A percentile compares a stretch with the other conserved stretches of the same genome.
phyloP scores from a whole-genome alignment of 805 yeast species.

The Cyberlindnera suaveolens region DNA sequence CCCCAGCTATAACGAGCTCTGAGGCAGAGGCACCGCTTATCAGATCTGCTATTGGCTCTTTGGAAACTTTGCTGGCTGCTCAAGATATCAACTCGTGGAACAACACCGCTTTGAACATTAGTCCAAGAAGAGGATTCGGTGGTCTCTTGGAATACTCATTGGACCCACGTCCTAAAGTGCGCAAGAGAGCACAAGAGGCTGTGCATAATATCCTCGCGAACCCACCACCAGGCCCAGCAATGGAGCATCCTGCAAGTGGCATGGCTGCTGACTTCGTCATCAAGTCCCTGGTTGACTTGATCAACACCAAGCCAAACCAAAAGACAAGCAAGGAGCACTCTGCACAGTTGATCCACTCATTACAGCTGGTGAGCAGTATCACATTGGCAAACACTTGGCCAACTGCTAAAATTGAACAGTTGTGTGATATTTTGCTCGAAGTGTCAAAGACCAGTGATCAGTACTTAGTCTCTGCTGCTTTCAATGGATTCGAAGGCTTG shows the following conservation, averaged over 20 bases:
- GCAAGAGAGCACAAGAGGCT: conserved; percentile 92
- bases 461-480: conserved; percentile 73
- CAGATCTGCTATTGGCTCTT: conserved; percentile 77
- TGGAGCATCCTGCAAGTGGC: conserved; percentile 72
- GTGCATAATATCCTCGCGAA: conserved; percentile 54
- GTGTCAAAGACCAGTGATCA: conserved; percentile 82
- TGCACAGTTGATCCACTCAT: conserved; percentile 60
- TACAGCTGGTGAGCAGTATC: conserved; percentile 70
- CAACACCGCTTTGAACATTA: conserved; percentile 40
- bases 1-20: conserved; percentile 68
- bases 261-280: conserved; percentile 65
- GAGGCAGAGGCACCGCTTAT: conserved; percentile 75
- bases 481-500: conserved; percentile 76
- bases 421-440: conserved; percentile 72
- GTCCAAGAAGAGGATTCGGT: conserved; percentile 73
- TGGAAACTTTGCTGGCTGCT: conserved; percentile 71
- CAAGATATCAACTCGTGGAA: conserved; percentile 82
- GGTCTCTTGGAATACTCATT: conserved; percentile 73
- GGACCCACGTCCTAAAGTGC: conserved; percentile 90
- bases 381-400: conserved; percentile 85
- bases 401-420: conserved; percentile 50
- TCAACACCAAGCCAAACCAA: conserved; percentile 29
- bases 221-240: conserved; percentile 71
- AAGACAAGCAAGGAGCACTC: conserved; percentile 43
- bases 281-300: conserved; percentile 41